Conservation (phyloP, 176 grass and related monocot species). For the Ensete ventricosum region DNA sequence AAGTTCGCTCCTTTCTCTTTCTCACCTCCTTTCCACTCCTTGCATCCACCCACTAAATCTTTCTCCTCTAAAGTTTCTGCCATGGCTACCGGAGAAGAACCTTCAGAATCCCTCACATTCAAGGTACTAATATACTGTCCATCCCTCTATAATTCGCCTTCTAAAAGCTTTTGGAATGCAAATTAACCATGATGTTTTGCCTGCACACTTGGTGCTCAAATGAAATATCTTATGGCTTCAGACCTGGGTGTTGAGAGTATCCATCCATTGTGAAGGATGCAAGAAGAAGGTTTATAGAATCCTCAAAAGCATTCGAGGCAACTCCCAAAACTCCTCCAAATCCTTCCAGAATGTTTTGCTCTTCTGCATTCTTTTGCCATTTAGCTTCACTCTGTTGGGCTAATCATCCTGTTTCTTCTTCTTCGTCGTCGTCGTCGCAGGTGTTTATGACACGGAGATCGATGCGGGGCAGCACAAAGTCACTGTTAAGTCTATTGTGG, state of each 20-base stretch:
- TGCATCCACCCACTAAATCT: too few relatives aligned
- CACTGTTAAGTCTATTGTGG: conserved; percentile 18
- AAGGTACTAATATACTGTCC: neutral
- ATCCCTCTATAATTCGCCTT: neutral
- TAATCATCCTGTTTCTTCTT: too few relatives aligned
- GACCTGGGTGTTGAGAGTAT: conserved; percentile 44
- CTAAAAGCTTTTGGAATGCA: too few relatives aligned
- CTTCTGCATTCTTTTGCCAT: neutral
- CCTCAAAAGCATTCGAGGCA: conserved; percentile 32
- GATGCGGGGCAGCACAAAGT: conserved; percentile 34
- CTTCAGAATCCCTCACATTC: neutral
- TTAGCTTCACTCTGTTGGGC: neutral
- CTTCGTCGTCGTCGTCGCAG: neutral
- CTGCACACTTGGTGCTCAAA: too few relatives aligned
- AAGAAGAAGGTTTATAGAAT: conserved; percentile 69
- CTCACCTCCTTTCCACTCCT: too few relatives aligned
- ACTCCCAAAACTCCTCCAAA: too few relatives aligned
- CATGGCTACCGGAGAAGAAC: conserved; percentile 5
- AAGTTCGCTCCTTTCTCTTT: too few relatives aligned
- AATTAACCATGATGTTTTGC: too few relatives aligned
- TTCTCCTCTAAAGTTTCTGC: neutral
- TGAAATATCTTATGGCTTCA: neutral
- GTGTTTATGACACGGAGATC: conserved; percentile 26
- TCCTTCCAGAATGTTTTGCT: too few relatives aligned
- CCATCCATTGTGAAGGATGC: conserved; percentile 62